Conservation (phyloP, 2,329 filamentous ascomycete species). For the Aspergillus versicolor region DNA sequence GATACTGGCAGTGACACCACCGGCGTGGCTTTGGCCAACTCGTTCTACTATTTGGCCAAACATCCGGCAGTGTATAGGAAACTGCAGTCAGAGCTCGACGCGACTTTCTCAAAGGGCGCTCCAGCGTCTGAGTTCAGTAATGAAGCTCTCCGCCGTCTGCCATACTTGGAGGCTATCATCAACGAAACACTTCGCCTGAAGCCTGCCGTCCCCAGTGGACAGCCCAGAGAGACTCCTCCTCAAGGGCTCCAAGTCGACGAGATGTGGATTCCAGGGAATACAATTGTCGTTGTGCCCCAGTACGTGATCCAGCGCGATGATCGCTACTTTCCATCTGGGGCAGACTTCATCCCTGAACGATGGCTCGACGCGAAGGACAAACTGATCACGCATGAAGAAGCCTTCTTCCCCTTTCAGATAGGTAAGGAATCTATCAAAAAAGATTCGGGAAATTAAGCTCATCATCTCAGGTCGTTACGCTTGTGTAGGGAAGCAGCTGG, state of each 20-base stretch:
- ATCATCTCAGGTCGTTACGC: background rate
- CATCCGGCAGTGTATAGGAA: slow-evolving; percentile 29
- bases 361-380: background rate
- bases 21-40: slow-evolving; percentile 29
- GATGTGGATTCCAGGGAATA: slow-evolving; percentile 10
- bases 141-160: slow-evolving; percentile 13
- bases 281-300: slow-evolving; percentile 7
- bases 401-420: slow-evolving; percentile 2
- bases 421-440: background rate
- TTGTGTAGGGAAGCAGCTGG: slow-evolving; percentile 5
- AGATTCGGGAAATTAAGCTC: no score
- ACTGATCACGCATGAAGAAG: background rate
- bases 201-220: slow-evolving; percentile 37
- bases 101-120: background rate
- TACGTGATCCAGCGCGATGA: slow-evolving; percentile 9
- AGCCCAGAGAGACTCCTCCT: slow-evolving; percentile 39
- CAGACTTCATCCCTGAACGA: slow-evolving; percentile 8
- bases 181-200: slow-evolving; percentile 41
- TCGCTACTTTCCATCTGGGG: background rate
- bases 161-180: slow-evolving; percentile 28
- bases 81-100: slow-evolving; percentile 33
- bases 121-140: background rate
- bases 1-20: slow-evolving; percentile 32
- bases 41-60: slow-evolving; percentile 35
- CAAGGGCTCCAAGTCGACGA: slow-evolving; percentile 23